Evolutionary conservation across 1,284 basidiomycete species (phyloP), one percentile per base, ranked within the genome.

Genomic region (Coriolopsis trogii): DNA sequence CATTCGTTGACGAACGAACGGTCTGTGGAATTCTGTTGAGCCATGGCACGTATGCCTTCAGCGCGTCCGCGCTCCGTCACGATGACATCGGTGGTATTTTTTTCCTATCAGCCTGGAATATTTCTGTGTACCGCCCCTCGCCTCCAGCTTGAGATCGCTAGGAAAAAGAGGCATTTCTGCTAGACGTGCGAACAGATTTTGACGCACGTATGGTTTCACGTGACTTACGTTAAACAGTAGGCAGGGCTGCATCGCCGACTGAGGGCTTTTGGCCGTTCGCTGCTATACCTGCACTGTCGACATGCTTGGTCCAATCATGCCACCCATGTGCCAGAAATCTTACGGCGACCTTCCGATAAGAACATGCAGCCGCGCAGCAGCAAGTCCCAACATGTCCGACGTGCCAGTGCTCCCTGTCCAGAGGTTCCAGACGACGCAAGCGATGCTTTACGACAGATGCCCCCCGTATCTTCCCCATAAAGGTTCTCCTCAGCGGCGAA

Each of bases 231-330:
- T 13, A 16, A 16, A 6, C 31, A 33, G 46, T 28, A 31, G 23
- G 46, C 28, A 28, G 38, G 39, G 39, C 46, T 12, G 26, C 46
- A 42, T 10, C 54, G 51, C 55, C 53, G 51, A 16, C 25, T 70
- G 69, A 66, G 69, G 66, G 62, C 62, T 69, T 69, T 70, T 70
- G 60, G 69, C 69, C 63, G 69, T 70, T 70, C 67, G 69, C 54
- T 60, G 54, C 41, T 49, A 33, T 48, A 28, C 43, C 31, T 30
- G n/a, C 49, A 43, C 38, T 42, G 48, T 41, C 44, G 54, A 48
- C 38, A 41, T 51, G 39, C 41, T 34, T 44, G 56, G 44, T 51
- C 67, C 64, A 68, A 69, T 67, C 60, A 62, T 54, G 55, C 46
- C 26, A 52, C 66, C 53, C 67, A 67, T 65, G 64, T 66, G 64